These are phyloP conservation scores for Plasmodium knowlesi DNA, from an alignment of 169 alveolate genomes.

Conservation along the genomic window DNA sequence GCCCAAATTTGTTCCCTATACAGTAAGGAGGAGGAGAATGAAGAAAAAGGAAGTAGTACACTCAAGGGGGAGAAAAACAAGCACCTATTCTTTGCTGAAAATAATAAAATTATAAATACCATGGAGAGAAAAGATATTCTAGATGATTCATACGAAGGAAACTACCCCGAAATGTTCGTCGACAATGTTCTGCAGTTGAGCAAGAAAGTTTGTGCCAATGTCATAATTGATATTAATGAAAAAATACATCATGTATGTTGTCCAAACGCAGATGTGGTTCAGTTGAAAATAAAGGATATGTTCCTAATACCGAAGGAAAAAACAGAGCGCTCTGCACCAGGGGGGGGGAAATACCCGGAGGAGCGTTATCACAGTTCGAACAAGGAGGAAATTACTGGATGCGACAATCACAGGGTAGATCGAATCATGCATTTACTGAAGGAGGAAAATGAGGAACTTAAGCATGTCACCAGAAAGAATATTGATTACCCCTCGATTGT, in stretches of 20 bases:
- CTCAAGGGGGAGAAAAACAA: slow-evolving; percentile 4
- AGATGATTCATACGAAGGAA: slow-evolving; percentile 29
- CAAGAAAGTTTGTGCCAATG: slow-evolving; percentile 62
- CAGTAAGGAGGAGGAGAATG: slow-evolving; percentile 11
- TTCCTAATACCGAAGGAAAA: slow-evolving; percentile 35
- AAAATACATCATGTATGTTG: slow-evolving; percentile 54
- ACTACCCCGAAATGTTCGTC: slow-evolving; percentile 73
- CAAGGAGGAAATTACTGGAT: background rate
- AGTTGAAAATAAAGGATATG: slow-evolving; percentile 46
- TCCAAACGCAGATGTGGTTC: slow-evolving; percentile 33
- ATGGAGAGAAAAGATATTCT: background rate
- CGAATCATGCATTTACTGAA: slow-evolving; percentile 7
- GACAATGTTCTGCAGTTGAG: slow-evolving; percentile 45
- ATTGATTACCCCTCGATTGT: slow-evolving; percentile 19
- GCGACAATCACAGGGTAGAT: background rate
- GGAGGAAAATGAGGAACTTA: slow-evolving; percentile 8
- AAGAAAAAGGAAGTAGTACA: background rate
- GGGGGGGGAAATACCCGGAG: background rate
- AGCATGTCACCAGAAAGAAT: background rate
- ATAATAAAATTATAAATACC: background rate
- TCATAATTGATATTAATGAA: slow-evolving; percentile 52
- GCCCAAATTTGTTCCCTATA: background rate
- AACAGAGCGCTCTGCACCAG: background rate
- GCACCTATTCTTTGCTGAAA: background rate
- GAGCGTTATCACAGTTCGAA: background rate